These are phyloP conservation scores for Cryphonectria radicalis DNA, from an alignment of 2,329 filamentous ascomycete species.

Conservation along the genomic window DNA sequence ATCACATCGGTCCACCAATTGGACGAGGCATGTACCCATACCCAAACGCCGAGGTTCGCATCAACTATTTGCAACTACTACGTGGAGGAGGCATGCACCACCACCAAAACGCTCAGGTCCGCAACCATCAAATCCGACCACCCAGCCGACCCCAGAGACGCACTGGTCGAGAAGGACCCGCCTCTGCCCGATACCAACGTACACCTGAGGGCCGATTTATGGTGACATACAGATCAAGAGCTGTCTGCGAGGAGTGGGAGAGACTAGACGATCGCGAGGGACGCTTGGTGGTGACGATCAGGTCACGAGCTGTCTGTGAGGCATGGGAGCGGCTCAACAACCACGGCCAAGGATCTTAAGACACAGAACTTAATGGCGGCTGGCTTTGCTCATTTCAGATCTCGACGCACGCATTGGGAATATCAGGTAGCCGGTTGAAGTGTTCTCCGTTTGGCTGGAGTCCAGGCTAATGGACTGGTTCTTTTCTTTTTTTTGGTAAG, in stretches of 20 bases:
- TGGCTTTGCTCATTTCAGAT: background rate
- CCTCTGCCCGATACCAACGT: background rate
- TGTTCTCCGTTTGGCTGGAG: background rate
- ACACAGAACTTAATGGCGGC: background rate
- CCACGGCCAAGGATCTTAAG: background rate
- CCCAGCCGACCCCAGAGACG: background rate
- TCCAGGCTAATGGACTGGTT: background rate
- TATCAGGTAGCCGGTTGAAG: background rate
- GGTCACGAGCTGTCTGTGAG: background rate
- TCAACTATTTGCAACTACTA: too few species aligned
- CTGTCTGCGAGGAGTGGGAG: background rate
- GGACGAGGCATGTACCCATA: background rate
- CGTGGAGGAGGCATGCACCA: background rate
- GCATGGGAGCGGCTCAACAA: background rate
- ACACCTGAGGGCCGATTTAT: background rate
- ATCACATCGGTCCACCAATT: background rate
- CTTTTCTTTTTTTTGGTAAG: background rate
- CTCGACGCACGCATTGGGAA: background rate
- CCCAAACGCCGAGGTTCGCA: background rate
- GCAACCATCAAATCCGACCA: background rate
- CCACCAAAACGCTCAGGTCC: too few species aligned
- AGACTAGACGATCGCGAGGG: background rate
- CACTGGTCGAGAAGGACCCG: background rate
- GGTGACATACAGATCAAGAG: background rate
- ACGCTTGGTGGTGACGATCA: background rate